Conservation (phyloP, 108 stramenopile species). For the Cyclostephanos tholiformis region DNA sequence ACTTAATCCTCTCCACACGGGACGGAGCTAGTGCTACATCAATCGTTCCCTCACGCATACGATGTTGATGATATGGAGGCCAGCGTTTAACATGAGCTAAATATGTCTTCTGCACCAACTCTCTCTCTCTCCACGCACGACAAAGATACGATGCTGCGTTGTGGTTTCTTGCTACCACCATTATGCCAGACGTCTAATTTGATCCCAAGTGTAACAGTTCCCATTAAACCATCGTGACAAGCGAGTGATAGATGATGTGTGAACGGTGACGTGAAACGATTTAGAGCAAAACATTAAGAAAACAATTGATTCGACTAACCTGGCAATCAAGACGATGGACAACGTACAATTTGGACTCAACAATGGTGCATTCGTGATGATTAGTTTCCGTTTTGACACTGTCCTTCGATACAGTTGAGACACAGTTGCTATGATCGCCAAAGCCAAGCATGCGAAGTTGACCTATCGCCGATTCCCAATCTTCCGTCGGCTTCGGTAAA, state of each 20-base stretch:
- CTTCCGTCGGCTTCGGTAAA: constrained; percentile 55
- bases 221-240: not conserved
- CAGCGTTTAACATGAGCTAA: constrained; percentile 57
- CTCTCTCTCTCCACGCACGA: constrained; percentile 64
- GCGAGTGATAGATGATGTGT: too few relatives aligned
- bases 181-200: constrained; percentile 64
- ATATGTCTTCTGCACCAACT: constrained; percentile 59
- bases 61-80: constrained; percentile 54
- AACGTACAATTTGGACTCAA: constrained; percentile 41
- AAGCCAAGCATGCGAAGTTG: constrained; percentile 58
- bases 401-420: constrained; percentile 15
- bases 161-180: constrained; percentile 69
- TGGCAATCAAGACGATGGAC: constrained; percentile 83
- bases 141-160: constrained; percentile 59
- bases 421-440: constrained; percentile 26
- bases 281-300: not conserved
- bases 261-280: too few relatives aligned
- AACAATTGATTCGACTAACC: constrained; percentile 13
- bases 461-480: constrained; percentile 70
- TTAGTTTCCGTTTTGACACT: not conserved
- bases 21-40: constrained; percentile 55
- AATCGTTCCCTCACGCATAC: constrained; percentile 48
- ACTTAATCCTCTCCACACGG: constrained; percentile 61
- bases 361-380: not conserved
- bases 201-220: not conserved